phyloP scores from a whole-genome alignment of 2,329 filamentous ascomycete genomes.

The Scortechinia acanthostroma region DNA sequence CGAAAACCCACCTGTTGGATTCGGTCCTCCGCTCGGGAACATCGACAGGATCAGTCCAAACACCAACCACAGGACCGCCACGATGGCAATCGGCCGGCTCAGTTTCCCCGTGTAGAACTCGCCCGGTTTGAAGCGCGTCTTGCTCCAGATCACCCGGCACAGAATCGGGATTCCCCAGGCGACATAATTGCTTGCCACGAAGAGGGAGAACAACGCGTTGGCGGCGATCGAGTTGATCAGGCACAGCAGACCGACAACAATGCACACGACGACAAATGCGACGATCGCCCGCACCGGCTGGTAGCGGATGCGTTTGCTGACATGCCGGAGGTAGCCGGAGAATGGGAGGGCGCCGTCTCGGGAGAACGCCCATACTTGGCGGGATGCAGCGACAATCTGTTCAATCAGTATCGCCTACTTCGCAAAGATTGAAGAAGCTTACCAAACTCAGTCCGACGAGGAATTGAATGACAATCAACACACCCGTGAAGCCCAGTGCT shows the following conservation, averaged over 20 bases:
- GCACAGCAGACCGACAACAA: slow-evolving; percentile 46
- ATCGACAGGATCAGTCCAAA: slow-evolving; percentile 49
- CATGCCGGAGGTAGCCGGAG: slow-evolving; percentile 44
- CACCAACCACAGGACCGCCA: slow-evolving; percentile 40
- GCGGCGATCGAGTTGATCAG: slow-evolving; percentile 50
- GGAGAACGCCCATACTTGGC: slow-evolving; percentile 57
- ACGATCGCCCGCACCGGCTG: slow-evolving; percentile 49
- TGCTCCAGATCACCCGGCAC: slow-evolving; percentile 47
- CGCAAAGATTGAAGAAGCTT: slow-evolving; percentile 2
- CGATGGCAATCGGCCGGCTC: slow-evolving; percentile 36
- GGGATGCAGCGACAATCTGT: slow-evolving; percentile 42
- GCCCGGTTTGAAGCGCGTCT: slow-evolving; percentile 45
- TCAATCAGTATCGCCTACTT: slow-evolving; percentile 11
- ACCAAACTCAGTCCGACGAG: slow-evolving; percentile 48
- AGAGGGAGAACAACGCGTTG: slow-evolving; percentile 48
- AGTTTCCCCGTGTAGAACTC: slow-evolving; percentile 48
- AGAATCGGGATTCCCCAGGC: slow-evolving; percentile 53
- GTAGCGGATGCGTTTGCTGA: slow-evolving; percentile 39
- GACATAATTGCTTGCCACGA: slow-evolving; percentile 52
- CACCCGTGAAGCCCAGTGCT: slow-evolving; percentile 46
- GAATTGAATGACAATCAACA: slow-evolving; percentile 54
- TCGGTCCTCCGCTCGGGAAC: slow-evolving; percentile 47
- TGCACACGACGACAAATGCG: slow-evolving; percentile 38
- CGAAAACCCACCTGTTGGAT: slow-evolving; percentile 20
- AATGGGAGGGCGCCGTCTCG: slow-evolving; percentile 56